These are phyloP conservation scores for Pichia sp. DNA, from an alignment of 1,139 yeast genomes.

Conservation along the genomic window DNA sequence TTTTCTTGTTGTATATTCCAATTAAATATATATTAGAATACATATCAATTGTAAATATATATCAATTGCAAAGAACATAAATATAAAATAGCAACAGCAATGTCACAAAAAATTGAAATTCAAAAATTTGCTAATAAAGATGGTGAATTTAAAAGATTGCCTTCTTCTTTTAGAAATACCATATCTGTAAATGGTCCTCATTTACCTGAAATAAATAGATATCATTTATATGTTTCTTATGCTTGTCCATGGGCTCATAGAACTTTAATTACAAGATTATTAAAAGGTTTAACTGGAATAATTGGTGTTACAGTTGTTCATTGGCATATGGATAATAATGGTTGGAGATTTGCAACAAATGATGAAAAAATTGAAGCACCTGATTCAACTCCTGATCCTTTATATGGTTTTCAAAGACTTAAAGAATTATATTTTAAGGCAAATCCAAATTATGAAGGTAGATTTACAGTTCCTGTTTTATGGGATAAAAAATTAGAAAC, in stretches of 20 bases:
- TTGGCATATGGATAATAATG: conserved; percentile 78
- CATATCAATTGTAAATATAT: too few relatives aligned
- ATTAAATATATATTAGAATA: too few relatives aligned
- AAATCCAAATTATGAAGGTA: conserved; percentile 66
- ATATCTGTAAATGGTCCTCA: conserved; percentile 59
- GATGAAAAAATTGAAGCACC: conserved; percentile 31
- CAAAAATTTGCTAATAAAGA: conserved; percentile 42
- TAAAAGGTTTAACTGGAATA: conserved; percentile 68
- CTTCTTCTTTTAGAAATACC: conserved; percentile 46
- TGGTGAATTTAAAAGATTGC: conserved; percentile 50
- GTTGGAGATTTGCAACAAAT: conserved; percentile 69
- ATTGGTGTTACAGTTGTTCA: conserved; percentile 75
- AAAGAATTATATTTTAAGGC: conserved; percentile 71
- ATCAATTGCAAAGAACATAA: too few relatives aligned
- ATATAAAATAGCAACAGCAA: neutral
- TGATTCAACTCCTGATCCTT: conserved; percentile 61
- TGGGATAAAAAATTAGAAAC: conserved; percentile 83
- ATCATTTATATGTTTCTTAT: conserved; percentile 78
- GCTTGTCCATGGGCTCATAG: conserved; percentile 99
- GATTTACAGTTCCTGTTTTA: conserved; percentile 87
- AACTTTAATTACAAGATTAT: conserved; percentile 64
- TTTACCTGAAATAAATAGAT: conserved; percentile 68
- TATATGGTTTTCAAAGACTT: conserved; percentile 56
- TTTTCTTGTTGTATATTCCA: too few relatives aligned
- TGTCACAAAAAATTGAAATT: conserved; percentile 9